Conservation (phyloP, 2,329 filamentous ascomycete species). For the Diaporthe nobilis region DNA sequence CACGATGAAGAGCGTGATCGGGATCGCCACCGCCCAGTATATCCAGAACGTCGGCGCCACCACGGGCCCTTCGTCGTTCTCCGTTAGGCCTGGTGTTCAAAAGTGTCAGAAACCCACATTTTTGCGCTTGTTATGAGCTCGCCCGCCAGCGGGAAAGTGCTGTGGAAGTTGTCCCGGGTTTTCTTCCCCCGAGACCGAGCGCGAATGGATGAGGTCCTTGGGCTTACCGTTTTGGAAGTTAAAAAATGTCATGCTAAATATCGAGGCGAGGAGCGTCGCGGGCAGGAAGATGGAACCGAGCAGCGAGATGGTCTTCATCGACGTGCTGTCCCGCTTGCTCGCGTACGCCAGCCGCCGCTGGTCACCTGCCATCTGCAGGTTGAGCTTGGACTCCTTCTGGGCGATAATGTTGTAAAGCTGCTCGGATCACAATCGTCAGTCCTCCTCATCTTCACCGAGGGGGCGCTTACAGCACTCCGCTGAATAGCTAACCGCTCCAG, state of each 20-base stretch:
- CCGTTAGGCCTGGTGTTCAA: slow-evolving; percentile 3
- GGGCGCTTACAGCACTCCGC: slow-evolving; percentile 67
- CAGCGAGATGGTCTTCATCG: slow-evolving; percentile 76
- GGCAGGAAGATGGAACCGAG: slow-evolving; percentile 75
- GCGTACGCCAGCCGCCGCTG: slow-evolving; percentile 72
- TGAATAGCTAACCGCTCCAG: slow-evolving; percentile 73
- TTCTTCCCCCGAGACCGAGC: no score
- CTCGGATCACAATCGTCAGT: background rate
- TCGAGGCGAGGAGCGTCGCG: slow-evolving; percentile 72
- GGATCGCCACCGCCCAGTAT: slow-evolving; percentile 74
- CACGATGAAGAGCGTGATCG: slow-evolving; percentile 69
- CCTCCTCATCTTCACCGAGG: background rate
- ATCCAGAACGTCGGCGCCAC: slow-evolving; percentile 72
- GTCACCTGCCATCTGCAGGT: slow-evolving; percentile 73
- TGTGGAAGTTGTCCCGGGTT: no score
- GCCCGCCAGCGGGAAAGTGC: background rate
- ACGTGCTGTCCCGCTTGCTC: slow-evolving; percentile 73
- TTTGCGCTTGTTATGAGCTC: no score
- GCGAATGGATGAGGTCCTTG: background rate
- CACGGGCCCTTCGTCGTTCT: slow-evolving; percentile 52
- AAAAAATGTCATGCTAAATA: slow-evolving; percentile 78
- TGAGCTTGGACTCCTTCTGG: slow-evolving; percentile 75
- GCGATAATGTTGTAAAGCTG: slow-evolving; percentile 77
- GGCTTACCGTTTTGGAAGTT: slow-evolving; percentile 66
- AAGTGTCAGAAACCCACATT: background rate